phyloP scores from a whole-genome alignment of 352 stramenopile species.

The Bremia lactucae region DNA sequence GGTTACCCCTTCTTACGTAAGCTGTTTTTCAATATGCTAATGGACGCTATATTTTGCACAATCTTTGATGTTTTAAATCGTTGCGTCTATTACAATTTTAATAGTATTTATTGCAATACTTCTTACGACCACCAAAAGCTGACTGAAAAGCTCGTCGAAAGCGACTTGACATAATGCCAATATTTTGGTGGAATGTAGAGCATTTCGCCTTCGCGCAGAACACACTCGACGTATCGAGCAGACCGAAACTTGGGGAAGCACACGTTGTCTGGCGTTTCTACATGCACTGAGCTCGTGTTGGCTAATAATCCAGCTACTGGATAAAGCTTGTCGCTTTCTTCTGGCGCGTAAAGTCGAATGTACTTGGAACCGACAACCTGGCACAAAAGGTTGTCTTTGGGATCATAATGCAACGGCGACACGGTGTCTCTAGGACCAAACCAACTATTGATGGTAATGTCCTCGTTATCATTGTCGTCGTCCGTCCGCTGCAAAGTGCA shows the following conservation, averaged over 20 bases:
- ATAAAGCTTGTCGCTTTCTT: conserved; percentile 67
- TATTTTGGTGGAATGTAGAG: conserved; percentile 83
- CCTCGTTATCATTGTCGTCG: conserved; percentile 24
- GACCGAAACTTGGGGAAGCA: conserved; percentile 41
- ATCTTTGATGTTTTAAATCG: no score
- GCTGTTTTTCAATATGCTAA: no score
- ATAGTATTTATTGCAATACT: background rate
- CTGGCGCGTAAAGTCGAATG: conserved; percentile 62
- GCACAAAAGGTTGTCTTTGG: conserved; percentile 84
- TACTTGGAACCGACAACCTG: conserved; percentile 83
- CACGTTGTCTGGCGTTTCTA: conserved; percentile 36
- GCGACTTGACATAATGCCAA: conserved; percentile 84
- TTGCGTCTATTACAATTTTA: no score
- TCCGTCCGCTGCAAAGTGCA: conserved; percentile 56
- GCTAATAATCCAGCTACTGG: conserved; percentile 70
- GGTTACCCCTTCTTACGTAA: no score
- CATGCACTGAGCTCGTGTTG: conserved; percentile 77
- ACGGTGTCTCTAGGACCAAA: conserved; percentile 73
- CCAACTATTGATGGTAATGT: conserved; percentile 82
- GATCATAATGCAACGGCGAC: conserved; percentile 84
- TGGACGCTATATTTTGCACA: no score
- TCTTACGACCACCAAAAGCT: conserved; percentile 68
- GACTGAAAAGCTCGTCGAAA: conserved; percentile 71
- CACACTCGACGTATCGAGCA: conserved; percentile 58
- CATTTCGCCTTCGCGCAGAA: conserved; percentile 61